Base-by-base conservation (phyloP, 345 rosid genomes). In the Anastatica hierochuntica region DNA sequence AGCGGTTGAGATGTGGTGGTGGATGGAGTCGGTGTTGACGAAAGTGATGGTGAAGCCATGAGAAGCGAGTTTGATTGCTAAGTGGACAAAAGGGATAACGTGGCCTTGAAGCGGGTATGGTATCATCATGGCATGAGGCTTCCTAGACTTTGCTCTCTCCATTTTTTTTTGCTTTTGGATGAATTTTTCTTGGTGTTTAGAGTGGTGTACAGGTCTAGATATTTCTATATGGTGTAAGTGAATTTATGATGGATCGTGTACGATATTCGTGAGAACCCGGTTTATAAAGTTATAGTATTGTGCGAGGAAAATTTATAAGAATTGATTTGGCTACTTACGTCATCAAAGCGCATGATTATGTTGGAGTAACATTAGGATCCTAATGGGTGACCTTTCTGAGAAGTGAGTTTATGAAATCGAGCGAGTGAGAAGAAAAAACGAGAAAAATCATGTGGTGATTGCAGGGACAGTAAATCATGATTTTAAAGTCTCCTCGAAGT, bases 101-200 rank as follows among this genome's bases (percentile, higher is more conserved):
- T 83, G 92, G 35, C 92, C 92, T 63, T 83, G 92, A 12, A 83
- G 79, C 26, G 92, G 87, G 53, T 55, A 71, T 15, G 83, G 52
- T 16, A 83, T 31, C 73, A 80, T 60, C 43, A 83, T 65, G 38
- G 76, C 77, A 48, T 76, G 83, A 66, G 58, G 78, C 17, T 64
- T 76, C 35, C 14, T 43, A 3, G 53, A 34, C 10, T 43, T 58
- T 58, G 39, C n/a, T 8, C 21, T 58, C 49, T 39, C 68, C 57
- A 60, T 64, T 40, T 42, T 6, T 56, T 26, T 29, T 41, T 7
- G 1, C 3, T 17, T 2, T n/a, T 18, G 21, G 33, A 42, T n/a
- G 8, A 34, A 4, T 10, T 23, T 62, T 10, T 14, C 14, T 43
- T 57, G 41, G 13, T 49, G 15, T 58, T 39, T 9, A 34, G 46